A percentile compares a stretch with the other conserved stretches of the same genome.
Evolutionary conservation across 73 alveolate genomes (phyloP).

Genomic region (Stentor roeselii): DNA sequence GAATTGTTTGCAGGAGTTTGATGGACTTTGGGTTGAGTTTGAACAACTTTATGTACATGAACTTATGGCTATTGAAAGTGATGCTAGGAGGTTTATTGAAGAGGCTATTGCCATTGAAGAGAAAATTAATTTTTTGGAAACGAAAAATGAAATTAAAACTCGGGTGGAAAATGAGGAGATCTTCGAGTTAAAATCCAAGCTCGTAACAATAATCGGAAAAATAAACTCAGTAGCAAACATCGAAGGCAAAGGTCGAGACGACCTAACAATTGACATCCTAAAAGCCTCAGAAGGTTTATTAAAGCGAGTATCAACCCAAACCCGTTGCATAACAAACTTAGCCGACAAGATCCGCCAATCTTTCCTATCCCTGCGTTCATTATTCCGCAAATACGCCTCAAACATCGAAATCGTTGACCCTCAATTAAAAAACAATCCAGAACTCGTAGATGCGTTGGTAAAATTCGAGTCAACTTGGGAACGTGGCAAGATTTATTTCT

Average conservation of each 20-base stretch:
- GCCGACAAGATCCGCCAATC: conserved; percentile 73
- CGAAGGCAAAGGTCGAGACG: conserved; percentile 97
- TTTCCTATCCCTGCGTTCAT: conserved; percentile 40
- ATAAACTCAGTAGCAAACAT: conserved; percentile 92
- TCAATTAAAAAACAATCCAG: conserved; percentile 85
- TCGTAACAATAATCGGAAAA: conserved; percentile 74
- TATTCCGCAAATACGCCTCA: conserved; percentile 81
- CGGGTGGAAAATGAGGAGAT: conserved; percentile 28
- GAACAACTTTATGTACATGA: conserved; percentile 80
- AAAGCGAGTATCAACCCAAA: conserved; percentile 63
- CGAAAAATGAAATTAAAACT: conserved; percentile 80
- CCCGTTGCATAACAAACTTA: conserved; percentile 76
- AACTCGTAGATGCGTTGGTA: conserved; percentile 77
- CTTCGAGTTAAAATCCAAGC: conserved; percentile 60
- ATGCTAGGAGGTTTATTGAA: conserved; percentile 83
- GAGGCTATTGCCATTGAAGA: conserved; percentile 92
- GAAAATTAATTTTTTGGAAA: conserved; percentile 81
- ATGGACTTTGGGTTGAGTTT: conserved; percentile 46
- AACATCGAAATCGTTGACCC: conserved; percentile 96
- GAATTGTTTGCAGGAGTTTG: conserved; percentile 42
- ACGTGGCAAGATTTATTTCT: conserved; percentile 66
- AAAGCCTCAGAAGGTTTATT: conserved; percentile 85
- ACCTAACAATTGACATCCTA: conserved; percentile 77
- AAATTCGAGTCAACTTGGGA: conserved; percentile 90
- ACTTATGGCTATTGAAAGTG: conserved; percentile 90